A percentile compares a stretch with the other conserved stretches of the same genome.
Conservation (phyloP, 805 yeast genomes). For the Helenozyma baotianmanensis region DNA sequence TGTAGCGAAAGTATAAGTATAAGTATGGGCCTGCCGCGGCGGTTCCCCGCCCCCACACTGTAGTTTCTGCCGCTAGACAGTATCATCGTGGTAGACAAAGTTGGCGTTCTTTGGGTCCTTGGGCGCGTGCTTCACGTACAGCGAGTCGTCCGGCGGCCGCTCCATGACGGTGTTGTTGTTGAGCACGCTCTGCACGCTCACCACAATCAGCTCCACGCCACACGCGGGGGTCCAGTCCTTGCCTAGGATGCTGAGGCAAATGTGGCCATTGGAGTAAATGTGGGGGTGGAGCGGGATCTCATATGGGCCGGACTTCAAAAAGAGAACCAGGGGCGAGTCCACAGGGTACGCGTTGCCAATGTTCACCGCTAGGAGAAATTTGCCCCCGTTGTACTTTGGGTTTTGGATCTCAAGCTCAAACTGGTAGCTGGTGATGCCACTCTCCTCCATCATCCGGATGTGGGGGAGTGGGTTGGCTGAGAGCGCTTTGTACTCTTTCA, state of each 20-base stretch:
- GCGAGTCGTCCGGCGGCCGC: constrained; percentile 55
- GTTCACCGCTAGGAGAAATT: constrained; percentile 5
- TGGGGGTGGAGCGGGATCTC: constrained; percentile 71
- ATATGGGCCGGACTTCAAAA: constrained; percentile 2
- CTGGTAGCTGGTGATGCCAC: constrained; percentile 7
- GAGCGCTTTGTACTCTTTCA: constrained; percentile 11
- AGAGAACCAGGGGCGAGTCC: constrained; percentile 14
- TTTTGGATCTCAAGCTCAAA: constrained; percentile 8
- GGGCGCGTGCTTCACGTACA: constrained; percentile 52
- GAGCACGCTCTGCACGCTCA: constrained; percentile 66
- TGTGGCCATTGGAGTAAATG: constrained; percentile 71
- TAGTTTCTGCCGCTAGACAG: constrained; percentile 18
- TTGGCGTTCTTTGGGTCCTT: constrained; percentile 46
- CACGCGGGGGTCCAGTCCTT: constrained; percentile 67
- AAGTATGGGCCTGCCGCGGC: no score
- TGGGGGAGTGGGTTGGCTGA: constrained; percentile 5
- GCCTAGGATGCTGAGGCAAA: constrained; percentile 65
- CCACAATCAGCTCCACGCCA: constrained; percentile 40
- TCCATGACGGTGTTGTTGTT: constrained; percentile 41
- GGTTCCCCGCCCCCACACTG: no score
- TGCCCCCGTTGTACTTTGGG: constrained; percentile 7
- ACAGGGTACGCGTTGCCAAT: constrained; percentile 14
- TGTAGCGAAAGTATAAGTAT: no score
- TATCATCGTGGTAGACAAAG: constrained; percentile 62
- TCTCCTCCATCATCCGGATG: constrained; percentile 7